Evolutionary conservation across 495 filamentous ascomycete species (phyloP).

Genomic region (Aspergillus kassunensis): DNA sequence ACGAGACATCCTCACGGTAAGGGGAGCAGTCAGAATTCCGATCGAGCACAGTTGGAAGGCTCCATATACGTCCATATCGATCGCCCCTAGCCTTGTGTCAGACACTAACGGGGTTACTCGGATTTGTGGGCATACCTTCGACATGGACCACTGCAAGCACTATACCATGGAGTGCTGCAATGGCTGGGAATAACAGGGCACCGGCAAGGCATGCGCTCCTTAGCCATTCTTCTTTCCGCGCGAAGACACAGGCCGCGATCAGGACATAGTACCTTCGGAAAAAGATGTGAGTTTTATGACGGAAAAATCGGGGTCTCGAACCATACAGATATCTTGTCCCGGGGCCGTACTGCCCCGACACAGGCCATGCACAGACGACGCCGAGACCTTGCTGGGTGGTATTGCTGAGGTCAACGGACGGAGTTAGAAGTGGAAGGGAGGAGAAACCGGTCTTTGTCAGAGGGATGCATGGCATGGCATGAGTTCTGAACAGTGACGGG

Average conservation of each 20-base stretch:
- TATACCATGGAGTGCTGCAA: slow-evolving; percentile 1
- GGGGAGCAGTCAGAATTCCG: slow-evolving; percentile 2
- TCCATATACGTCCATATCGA: slow-evolving; percentile 5
- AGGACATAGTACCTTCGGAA: background rate
- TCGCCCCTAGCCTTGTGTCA: background rate
- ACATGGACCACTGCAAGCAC: slow-evolving; percentile 1
- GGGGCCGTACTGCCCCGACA: slow-evolving; percentile 1
- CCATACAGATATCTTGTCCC: slow-evolving; percentile 1
- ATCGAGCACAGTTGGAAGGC: slow-evolving; percentile 5
- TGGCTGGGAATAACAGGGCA: slow-evolving; percentile 1
- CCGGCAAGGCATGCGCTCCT: slow-evolving; percentile 2
- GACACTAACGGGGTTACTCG: background rate
- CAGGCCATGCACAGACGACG: slow-evolving; percentile 1
- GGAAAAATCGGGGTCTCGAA: too few relatives aligned
- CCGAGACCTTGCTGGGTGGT: background rate
- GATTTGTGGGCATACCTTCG: background rate
- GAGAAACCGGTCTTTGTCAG: too few relatives aligned
- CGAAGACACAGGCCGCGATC: background rate
- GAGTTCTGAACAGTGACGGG: background rate
- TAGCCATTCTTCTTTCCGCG: slow-evolving; percentile 2
- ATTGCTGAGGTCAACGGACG: background rate
- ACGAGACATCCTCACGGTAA: background rate
- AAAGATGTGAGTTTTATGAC: background rate
- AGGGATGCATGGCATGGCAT: background rate
- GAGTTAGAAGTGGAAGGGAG: background rate